These are phyloP conservation scores for Trichopus zeylanicus DNA, from an alignment of 116 monocot species.

Conservation along the genomic window DNA sequence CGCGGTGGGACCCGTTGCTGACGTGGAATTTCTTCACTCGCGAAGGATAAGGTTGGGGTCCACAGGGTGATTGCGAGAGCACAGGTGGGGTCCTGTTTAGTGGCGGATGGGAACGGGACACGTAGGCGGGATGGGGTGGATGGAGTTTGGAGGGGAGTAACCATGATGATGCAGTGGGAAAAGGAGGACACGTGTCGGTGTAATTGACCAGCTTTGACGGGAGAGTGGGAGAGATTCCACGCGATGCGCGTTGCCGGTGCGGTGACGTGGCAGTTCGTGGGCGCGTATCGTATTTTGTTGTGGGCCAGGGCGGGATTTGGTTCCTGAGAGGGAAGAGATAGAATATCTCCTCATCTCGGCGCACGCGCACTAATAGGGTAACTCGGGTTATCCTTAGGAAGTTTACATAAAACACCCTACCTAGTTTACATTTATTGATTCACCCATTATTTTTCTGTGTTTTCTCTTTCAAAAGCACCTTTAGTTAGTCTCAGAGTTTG, in stretches of 20 bases:
- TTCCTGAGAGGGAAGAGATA: neutral
- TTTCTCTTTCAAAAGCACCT: too few species aligned
- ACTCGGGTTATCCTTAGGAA: too few species aligned
- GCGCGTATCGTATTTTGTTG: neutral
- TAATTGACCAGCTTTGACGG: neutral
- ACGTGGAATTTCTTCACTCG: neutral
- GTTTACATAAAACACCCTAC: too few species aligned
- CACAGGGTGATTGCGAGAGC: neutral
- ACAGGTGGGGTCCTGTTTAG: neutral
- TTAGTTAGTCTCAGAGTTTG: too few species aligned
- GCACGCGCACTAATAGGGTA: too few species aligned
- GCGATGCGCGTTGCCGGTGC: neutral
- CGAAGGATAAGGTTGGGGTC: neutral
- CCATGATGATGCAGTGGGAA: neutral
- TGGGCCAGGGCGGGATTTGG: neutral
- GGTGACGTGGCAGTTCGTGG: slow-evolving; percentile 1
- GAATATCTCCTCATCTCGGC: neutral
- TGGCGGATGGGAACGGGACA: neutral
- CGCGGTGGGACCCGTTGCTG: neutral
- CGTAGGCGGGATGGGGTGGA: neutral
- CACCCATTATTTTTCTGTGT: too few species aligned
- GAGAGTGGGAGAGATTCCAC: neutral
- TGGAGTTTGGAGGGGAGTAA: neutral
- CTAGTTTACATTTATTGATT: too few species aligned
- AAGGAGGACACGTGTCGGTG: neutral